These are phyloP conservation scores for Trichoderma arundinaceum DNA, from an alignment of 2,329 filamentous ascomycete species.

Conservation along the genomic window DNA sequence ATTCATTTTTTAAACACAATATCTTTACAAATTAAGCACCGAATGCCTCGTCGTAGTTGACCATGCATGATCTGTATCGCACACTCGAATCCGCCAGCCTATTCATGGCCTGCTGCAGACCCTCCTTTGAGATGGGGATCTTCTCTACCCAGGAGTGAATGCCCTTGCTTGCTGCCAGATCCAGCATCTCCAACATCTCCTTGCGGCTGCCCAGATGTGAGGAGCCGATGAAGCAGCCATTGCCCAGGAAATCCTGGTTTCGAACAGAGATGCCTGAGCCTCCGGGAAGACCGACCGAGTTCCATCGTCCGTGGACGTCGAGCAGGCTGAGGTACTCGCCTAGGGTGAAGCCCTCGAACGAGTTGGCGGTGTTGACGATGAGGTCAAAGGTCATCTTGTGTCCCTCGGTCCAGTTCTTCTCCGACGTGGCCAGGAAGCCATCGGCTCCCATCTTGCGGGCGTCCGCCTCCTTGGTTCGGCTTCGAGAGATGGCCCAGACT, in stretches of 20 bases:
- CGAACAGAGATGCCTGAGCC: constrained; percentile 73
- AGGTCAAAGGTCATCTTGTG: constrained; percentile 73
- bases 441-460: constrained; percentile 64
- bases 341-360: constrained; percentile 70
- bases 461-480: constrained; percentile 65
- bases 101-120: constrained; percentile 71
- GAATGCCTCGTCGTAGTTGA: constrained; percentile 72
- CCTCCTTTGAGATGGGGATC: constrained; percentile 74
- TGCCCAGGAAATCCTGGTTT: constrained; percentile 75
- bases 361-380: constrained; percentile 76
- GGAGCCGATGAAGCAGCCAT: constrained; percentile 74
- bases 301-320: constrained; percentile 81
- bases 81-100: constrained; percentile 74
- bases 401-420: constrained; percentile 62
- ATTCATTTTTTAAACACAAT: too few relatives aligned
- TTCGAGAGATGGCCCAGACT: constrained; percentile 65
- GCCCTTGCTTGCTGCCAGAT: constrained; percentile 71
- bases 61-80: constrained; percentile 76
- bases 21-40: constrained; percentile 57
- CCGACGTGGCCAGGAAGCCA: constrained; percentile 63
- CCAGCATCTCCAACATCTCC: constrained; percentile 74
- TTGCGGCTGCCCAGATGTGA: constrained; percentile 73
- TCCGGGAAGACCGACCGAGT: constrained; percentile 80
- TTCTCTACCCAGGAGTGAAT: constrained; percentile 74
- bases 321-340: constrained; percentile 76